These are phyloP conservation scores for Monilinia vaccinii-corymbosi DNA, from an alignment of 2,329 filamentous ascomycete species.

Conservation along the genomic window DNA sequence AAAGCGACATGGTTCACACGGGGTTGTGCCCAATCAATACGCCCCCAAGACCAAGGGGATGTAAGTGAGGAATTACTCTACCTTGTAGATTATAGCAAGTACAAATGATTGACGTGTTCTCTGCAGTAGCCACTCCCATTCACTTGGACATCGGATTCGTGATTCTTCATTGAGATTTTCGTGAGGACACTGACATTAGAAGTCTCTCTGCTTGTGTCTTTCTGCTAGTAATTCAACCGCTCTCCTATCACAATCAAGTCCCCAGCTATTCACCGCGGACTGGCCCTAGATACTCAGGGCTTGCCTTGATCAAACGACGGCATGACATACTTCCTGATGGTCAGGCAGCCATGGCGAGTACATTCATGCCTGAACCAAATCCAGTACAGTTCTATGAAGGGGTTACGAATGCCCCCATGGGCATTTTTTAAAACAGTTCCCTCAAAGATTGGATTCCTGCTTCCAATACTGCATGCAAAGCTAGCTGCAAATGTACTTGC, in stretches of 20 bases:
- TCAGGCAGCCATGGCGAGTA: background rate
- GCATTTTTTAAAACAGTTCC: background rate
- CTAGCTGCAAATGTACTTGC: too few species aligned
- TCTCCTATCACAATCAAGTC: background rate
- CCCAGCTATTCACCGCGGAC: background rate
- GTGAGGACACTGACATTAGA: background rate
- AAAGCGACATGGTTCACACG: background rate
- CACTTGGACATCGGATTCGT: background rate
- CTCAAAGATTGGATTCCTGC: too few species aligned
- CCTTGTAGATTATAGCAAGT: background rate
- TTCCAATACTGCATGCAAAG: too few species aligned
- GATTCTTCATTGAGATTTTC: background rate
- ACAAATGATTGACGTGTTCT: background rate
- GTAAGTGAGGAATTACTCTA: background rate
- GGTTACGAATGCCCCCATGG: background rate
- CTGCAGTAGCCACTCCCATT: background rate
- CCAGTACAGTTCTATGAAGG: background rate
- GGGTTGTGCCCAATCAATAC: background rate
- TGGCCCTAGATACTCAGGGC: background rate
- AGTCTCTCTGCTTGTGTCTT: background rate
- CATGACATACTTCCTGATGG: background rate
- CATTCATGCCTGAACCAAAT: background rate
- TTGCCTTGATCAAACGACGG: background rate
- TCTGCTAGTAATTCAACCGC: background rate
- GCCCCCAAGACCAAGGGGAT: background rate